Evolutionary conservation across 768 basidiomycete genomes (phyloP).

Genomic region (Amanita rubescens): DNA sequence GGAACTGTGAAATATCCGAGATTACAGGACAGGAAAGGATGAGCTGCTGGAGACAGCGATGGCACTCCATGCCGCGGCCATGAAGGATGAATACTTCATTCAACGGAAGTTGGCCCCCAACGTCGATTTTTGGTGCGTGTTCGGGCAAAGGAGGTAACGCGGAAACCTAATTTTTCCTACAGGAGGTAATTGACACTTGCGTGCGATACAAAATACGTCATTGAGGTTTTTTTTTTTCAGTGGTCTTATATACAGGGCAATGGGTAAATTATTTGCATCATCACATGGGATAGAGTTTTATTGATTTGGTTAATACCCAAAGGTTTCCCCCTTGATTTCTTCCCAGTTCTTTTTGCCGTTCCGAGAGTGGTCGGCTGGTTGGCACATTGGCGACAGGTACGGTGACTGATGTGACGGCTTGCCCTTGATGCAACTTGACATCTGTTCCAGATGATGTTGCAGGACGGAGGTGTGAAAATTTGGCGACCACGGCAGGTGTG

Average conservation of each 20-base stretch:
- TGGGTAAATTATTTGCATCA: constrained; percentile 45
- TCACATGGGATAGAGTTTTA: not conserved
- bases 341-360: constrained; percentile 89
- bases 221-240: constrained; percentile 28
- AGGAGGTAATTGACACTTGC: constrained; percentile 6
- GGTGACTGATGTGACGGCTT: not conserved
- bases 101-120: constrained; percentile 79
- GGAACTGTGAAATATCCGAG: not conserved
- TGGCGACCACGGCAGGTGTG: constrained; percentile 82
- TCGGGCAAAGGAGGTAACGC: not conserved
- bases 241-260: constrained; percentile 85
- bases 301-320: not conserved
- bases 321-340: constrained; percentile 83
- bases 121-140: constrained; percentile 80
- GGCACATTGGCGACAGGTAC: constrained; percentile 84
- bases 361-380: constrained; percentile 92
- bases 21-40: constrained; percentile 70
- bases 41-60: constrained; percentile 85
- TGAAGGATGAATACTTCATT: constrained; percentile 88
- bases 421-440: constrained; percentile 2
- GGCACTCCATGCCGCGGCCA: constrained; percentile 79
- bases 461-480: constrained; percentile 85
- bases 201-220: not conserved
- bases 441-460: constrained; percentile 74
- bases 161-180: not conserved